Evolutionary conservation across 2,329 filamentous ascomycete species (phyloP).

Genomic region (Lachnellula hyalina): DNA sequence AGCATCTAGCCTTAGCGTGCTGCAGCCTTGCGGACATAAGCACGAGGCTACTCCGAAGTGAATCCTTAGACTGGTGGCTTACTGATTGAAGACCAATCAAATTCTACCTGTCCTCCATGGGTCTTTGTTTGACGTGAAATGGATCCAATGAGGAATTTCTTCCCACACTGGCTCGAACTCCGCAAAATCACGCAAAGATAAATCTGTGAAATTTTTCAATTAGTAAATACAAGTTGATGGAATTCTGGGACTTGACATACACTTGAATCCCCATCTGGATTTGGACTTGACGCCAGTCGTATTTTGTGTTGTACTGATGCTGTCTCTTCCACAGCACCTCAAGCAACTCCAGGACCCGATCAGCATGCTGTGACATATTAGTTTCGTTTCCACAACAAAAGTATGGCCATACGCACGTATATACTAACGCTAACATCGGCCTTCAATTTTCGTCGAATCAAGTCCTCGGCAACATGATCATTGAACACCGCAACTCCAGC

Average conservation of each 20-base stretch:
- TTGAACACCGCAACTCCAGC: constrained; percentile 27
- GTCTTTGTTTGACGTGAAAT: no score
- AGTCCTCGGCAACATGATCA: constrained; percentile 22
- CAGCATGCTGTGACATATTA: constrained; percentile 24
- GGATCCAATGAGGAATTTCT: no score
- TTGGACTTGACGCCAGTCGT: constrained; percentile 29
- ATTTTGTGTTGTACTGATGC: constrained; percentile 26
- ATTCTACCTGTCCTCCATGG: not conserved
- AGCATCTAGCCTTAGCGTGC: constrained; percentile 1
- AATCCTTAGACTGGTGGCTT: not conserved
- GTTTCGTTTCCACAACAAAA: not conserved
- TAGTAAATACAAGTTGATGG: not conserved
- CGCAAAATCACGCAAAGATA: constrained; percentile 17
- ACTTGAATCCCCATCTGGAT: constrained; percentile 29
- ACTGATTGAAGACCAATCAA: not conserved
- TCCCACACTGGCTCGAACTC: no score
- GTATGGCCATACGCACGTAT: constrained; percentile 20
- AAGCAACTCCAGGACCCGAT: constrained; percentile 26
- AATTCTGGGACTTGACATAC: constrained; percentile 8
- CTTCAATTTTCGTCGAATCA: constrained; percentile 25
- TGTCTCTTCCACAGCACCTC: constrained; percentile 30
- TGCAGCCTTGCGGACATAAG: constrained; percentile 2
- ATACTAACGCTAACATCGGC: constrained; percentile 25
- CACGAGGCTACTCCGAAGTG: not conserved
- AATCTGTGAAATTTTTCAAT: constrained; percentile 9